These are phyloP conservation scores for Aurinia saxatilis DNA, from an alignment of 345 rosid species.

Conservation along the genomic window DNA sequence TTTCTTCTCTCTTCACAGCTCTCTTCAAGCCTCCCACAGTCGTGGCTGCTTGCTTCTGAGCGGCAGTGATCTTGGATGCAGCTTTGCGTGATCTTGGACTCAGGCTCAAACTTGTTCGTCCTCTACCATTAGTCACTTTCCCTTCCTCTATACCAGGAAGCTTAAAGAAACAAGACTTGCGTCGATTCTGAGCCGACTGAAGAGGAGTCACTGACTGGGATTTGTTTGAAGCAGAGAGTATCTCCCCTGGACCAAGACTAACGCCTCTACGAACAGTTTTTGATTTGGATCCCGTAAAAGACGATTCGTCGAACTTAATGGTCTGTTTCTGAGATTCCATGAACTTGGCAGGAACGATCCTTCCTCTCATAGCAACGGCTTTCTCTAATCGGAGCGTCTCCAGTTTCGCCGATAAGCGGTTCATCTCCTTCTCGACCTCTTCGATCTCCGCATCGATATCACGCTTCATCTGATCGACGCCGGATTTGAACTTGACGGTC, in stretches of 20 bases:
- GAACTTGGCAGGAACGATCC: conserved; percentile 66
- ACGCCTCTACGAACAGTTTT: conserved; percentile 59
- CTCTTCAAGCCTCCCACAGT: conserved; percentile 51
- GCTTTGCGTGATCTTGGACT: conserved; percentile 71
- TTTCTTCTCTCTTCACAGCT: conserved; percentile 64
- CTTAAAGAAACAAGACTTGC: conserved; percentile 89
- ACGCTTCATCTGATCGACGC: conserved; percentile 25
- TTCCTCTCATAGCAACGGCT: conserved; percentile 47
- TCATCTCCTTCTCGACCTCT: conserved; percentile 72
- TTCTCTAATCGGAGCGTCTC: conserved; percentile 73
- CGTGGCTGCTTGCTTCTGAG: conserved; percentile 59
- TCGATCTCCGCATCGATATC: conserved; percentile 76
- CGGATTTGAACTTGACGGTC: conserved; percentile 3
- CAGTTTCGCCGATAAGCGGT: conserved; percentile 52
- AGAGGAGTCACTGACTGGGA: conserved; percentile 54
- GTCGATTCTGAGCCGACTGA: conserved; percentile 56
- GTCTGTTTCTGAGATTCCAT: conserved; percentile 56
- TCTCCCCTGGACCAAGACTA: conserved; percentile 86
- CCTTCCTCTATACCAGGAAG: conserved; percentile 71
- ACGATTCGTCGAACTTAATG: conserved; percentile 38
- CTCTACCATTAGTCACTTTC: conserved; percentile 55
- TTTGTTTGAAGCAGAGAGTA: conserved; percentile 39
- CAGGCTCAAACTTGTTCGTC: conserved; percentile 54
- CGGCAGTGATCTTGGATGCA: conserved; percentile 32
- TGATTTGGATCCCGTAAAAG: conserved; percentile 33